Conservation (phyloP, 2,329 filamentous ascomycete genomes). For the Ascochyta rabiei region DNA sequence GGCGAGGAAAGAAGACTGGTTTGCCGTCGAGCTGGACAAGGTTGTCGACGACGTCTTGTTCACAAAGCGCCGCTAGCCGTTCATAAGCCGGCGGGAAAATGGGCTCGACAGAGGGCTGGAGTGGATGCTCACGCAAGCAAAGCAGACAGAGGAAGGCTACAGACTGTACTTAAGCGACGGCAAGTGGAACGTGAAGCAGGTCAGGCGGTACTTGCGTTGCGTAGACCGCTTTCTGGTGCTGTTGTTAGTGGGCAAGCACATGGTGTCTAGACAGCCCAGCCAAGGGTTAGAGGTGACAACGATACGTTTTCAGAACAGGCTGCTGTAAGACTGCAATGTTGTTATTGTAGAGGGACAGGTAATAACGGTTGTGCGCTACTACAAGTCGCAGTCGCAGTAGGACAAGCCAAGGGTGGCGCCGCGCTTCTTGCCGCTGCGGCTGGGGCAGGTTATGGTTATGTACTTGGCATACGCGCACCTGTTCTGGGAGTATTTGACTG, state of each 20-base stretch:
- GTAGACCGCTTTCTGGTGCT: background rate
- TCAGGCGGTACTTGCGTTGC: background rate
- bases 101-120: background rate
- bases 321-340: slow-evolving; percentile 28
- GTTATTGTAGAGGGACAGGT: slow-evolving; percentile 25
- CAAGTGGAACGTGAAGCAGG: background rate
- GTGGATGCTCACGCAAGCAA: background rate
- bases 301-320: slow-evolving; percentile 11
- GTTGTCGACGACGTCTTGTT: background rate
- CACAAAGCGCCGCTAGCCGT: background rate
- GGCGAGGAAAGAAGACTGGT: too few relatives aligned
- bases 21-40: background rate
- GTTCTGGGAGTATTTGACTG: slow-evolving; percentile 23
- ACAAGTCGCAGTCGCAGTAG: slow-evolving; percentile 18
- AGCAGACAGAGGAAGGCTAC: background rate
- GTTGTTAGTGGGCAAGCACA: background rate
- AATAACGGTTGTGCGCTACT: slow-evolving; percentile 25
- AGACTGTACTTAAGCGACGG: background rate
- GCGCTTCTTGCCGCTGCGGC: slow-evolving; percentile 26
- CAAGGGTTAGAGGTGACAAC: background rate
- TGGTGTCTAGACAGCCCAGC: background rate
- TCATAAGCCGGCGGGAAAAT: background rate
- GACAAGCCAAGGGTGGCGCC: slow-evolving; percentile 32
- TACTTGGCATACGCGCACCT: slow-evolving; percentile 29
- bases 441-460: slow-evolving; percentile 27